Evolutionary conservation across 2,329 filamentous ascomycete species (phyloP).

Genomic region (Ceratocystis huliohia): DNA sequence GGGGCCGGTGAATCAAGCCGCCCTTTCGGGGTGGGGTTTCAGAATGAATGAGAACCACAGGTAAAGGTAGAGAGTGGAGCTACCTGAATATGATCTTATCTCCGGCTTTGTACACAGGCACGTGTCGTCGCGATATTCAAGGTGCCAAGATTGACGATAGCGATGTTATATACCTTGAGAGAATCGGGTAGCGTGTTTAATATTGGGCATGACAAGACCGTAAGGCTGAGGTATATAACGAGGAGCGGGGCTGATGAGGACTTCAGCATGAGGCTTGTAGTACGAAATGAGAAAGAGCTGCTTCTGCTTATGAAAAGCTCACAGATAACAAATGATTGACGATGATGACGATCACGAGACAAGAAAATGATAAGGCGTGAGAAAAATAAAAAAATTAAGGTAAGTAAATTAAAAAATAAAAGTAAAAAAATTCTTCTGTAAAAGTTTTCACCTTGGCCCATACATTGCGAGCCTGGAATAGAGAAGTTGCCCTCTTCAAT

Average conservation of each 20-base stretch:
- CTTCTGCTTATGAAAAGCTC: neutral
- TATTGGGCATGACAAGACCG: too few species aligned
- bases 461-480: neutral
- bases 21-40: neutral
- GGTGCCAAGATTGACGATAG: neutral
- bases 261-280: neutral
- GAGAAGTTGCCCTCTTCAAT: neutral
- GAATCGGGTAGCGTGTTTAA: too few species aligned
- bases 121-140: neutral
- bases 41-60: neutral
- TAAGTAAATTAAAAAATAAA: neutral
- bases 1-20: constrained; percentile 3
- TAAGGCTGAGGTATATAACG: too few species aligned
- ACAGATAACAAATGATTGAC: neutral
- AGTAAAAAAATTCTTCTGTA: neutral
- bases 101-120: neutral
- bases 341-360: neutral
- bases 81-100: neutral
- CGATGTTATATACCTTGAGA: neutral
- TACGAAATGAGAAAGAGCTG: neutral
- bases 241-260: too few species aligned
- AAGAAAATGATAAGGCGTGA: neutral
- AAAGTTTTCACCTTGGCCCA: neutral
- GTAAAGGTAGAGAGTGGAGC: neutral
- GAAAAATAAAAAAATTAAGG: neutral